These are phyloP conservation scores for Metschnikowia anglica DNA, from an alignment of 805 yeast genomes.

Conservation along the genomic window DNA sequence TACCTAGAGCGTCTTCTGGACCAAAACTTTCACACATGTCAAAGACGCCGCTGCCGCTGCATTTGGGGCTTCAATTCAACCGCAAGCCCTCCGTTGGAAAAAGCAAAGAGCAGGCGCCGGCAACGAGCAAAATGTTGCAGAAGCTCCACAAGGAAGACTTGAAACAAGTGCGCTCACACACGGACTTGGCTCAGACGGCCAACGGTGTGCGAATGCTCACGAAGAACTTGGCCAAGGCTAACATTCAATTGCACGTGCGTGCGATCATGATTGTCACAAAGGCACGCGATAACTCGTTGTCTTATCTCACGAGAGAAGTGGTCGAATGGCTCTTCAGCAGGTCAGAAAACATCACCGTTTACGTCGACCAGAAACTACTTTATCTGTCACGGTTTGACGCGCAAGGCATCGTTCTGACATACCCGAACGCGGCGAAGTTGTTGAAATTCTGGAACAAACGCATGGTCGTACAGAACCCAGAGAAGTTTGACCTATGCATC, in stretches of 20 bases:
- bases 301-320: slow-evolving; percentile 73
- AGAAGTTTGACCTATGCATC: slow-evolving; percentile 43
- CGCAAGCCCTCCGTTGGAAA: slow-evolving; percentile 10
- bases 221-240: slow-evolving; percentile 67
- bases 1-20: slow-evolving; percentile 4
- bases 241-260: slow-evolving; percentile 65
- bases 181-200: slow-evolving; percentile 76
- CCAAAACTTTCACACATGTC: neutral
- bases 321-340: slow-evolving; percentile 68
- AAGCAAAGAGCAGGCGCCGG: slow-evolving; percentile 10
- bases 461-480: slow-evolving; percentile 47
- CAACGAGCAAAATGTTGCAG: slow-evolving; percentile 20
- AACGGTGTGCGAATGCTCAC: slow-evolving; percentile 76
- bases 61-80: slow-evolving; percentile 1
- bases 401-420: slow-evolving; percentile 47
- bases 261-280: slow-evolving; percentile 85
- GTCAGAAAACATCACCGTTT: slow-evolving; percentile 46
- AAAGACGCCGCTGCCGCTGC: slow-evolving; percentile 4
- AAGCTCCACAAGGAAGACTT: slow-evolving; percentile 43
- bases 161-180: slow-evolving; percentile 62
- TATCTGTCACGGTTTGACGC: slow-evolving; percentile 63
- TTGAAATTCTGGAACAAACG: slow-evolving; percentile 70
- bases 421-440: slow-evolving; percentile 45
- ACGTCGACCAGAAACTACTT: slow-evolving; percentile 70
- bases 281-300: slow-evolving; percentile 78